These are phyloP conservation scores for Ulmus americana DNA, from an alignment of 331 rosid species.

Conservation along the genomic window DNA sequence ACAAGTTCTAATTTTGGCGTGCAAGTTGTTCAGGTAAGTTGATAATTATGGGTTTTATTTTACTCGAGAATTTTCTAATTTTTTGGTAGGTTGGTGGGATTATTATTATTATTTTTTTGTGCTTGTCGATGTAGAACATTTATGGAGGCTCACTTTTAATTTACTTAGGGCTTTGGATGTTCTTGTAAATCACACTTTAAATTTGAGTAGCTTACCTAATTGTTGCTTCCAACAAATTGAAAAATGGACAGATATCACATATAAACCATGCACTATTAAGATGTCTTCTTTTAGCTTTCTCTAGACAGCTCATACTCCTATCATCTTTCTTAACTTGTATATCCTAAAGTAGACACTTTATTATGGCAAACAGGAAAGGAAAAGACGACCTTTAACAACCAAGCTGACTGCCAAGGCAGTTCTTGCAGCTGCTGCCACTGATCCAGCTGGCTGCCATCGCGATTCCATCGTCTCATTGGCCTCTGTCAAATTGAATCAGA, in stretches of 20 bases:
- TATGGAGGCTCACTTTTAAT: too few relatives aligned
- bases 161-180: too few relatives aligned
- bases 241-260: too few relatives aligned
- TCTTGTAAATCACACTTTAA: too few relatives aligned
- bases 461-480: conserved; percentile 79
- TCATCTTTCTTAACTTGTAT: neutral
- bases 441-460: conserved; percentile 89
- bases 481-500: conserved; percentile 85
- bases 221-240: too few relatives aligned
- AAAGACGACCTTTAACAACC: conserved; percentile 60
- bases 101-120: neutral
- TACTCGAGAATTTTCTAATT: conserved; percentile 2
- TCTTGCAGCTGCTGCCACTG: conserved; percentile 88
- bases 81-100: neutral
- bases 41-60: conserved; percentile 5
- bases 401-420: conserved; percentile 70
- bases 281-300: too few relatives aligned
- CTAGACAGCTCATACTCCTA: neutral
- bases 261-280: too few relatives aligned
- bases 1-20: conserved; percentile 77
- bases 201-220: too few relatives aligned
- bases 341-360: conserved; percentile 10
- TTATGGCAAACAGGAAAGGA: conserved; percentile 59
- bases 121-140: too few relatives aligned
- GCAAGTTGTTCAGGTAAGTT: conserved; percentile 87